Evolutionary conservation across 768 basidiomycete genomes (phyloP), one percentile per base, ranked within the genome.

Genomic region (Tylopilus rubrobrunneus): DNA sequence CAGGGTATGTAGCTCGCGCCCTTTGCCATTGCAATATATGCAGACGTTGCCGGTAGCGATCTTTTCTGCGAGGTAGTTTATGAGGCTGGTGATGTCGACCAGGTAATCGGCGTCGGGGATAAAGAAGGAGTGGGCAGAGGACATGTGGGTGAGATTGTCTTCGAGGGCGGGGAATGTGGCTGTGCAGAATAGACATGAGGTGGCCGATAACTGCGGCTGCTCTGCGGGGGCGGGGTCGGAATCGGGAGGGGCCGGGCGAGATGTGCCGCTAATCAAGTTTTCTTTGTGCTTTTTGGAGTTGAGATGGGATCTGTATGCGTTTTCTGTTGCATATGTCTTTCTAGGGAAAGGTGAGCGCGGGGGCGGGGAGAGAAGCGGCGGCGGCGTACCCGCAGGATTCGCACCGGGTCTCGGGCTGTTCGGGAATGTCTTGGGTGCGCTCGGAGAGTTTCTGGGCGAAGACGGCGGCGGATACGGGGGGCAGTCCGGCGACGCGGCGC

Each of bases 91-190:
- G 36, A 89, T 71, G 71, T 98, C 92, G 62, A 87, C 75, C 61
- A 98, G 83, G 70, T 89, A 95, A 45, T 97, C 91, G 40, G 85
- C 84, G 62, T 98, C 95, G 43, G 97, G 97, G 57, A 99, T 78
- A 77, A 96, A 97, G 79, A 98, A 98, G 9, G 93, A 93, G 72
- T 99, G 97, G 0, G 70, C 69, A 47, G 70, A 67, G 39, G 88
- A 84, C 97, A 99, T 99, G 77, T 99, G 97, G 1, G 78, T 71
- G 39, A 95, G 78, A 62, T 86, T 92, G 5, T 77, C 81, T 17
- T 84, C 76, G 33, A 92, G 71, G 10, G 82, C 75, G 0, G 74
- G 29, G 19, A 78, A 74, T 15, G 75, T 67, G 29, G 74, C 59
- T 6, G 81, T 53, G 74, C 97, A 99, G 77, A 98, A 99, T 51